phyloP scores from a whole-genome alignment of 176 grass and related monocot genomes.

The Triticum aestivum region DNA sequence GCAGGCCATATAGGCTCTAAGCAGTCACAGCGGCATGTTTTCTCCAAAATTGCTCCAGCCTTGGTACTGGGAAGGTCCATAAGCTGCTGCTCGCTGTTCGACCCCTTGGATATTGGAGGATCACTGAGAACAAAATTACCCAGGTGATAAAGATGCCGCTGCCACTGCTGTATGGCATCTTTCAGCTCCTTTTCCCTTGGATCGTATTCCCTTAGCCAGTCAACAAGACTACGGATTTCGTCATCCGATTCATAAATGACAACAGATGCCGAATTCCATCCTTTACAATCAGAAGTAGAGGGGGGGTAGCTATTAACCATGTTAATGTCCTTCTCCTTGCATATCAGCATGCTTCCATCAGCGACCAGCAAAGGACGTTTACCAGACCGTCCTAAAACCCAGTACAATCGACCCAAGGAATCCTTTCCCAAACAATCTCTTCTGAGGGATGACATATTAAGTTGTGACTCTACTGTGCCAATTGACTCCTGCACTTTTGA shows the following conservation, averaged over 20 bases:
- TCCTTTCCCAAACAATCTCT: conserved; percentile 92
- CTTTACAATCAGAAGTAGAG: conserved; percentile 53
- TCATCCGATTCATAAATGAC: conserved; percentile 79
- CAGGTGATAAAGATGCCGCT: conserved; percentile 52
- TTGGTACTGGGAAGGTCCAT: conserved; percentile 53
- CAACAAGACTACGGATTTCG: conserved; percentile 71
- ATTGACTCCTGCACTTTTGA: conserved; percentile 77
- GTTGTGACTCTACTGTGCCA: conserved; percentile 60
- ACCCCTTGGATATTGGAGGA: conserved; percentile 30
- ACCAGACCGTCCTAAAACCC: conserved; percentile 74
- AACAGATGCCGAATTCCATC: conserved; percentile 56
- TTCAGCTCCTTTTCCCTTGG: conserved; percentile 87
- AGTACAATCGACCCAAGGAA: conserved; percentile 81
- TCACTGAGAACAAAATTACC: conserved; percentile 32
- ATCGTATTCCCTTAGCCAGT: conserved; percentile 74
- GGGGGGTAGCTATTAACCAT: conserved; percentile 53
- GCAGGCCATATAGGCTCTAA: conserved; percentile 87
- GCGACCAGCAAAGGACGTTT: conserved; percentile 73
- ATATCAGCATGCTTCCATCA: conserved; percentile 65
- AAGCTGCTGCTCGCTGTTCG: conserved; percentile 32
- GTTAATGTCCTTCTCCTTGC: conserved; percentile 49
- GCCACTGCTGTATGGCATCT: conserved; percentile 82
- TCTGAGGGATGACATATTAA: conserved; percentile 71
- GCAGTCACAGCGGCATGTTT: conserved; percentile 75
- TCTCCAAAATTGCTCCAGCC: conserved; percentile 67